Evolutionary conservation across 2,329 filamentous ascomycete genomes (phyloP), one percentile per base, ranked within the genome.

Genomic region (Claviceps sp.): DNA sequence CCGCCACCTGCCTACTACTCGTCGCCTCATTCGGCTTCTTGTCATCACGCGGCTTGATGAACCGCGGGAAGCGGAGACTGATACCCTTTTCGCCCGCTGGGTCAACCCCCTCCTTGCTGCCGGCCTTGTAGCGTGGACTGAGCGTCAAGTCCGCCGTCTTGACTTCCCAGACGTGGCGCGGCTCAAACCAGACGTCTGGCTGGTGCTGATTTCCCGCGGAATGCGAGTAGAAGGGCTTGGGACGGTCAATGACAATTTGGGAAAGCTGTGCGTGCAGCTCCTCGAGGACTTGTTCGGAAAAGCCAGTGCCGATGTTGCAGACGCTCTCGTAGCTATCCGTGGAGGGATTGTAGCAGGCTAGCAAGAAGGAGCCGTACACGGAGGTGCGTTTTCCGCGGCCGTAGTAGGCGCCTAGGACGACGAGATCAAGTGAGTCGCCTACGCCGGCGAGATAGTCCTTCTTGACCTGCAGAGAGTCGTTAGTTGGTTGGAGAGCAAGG

Each of bases 171-270:
- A 98, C 93, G 61, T 85, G 84, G 43, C 83, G 82, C 14, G 93
- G 88, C 74, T 98, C 93, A 65, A 98, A 93, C 93, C 93, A 98
- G 40, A 98, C 89, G 66, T 98, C 93, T 1, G 93, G 93, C 66
- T 98, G 93, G 65, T 97, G 89, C 69, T 95, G 91, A 48, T 82
- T 82, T 49, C 87, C 88, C 0, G 77, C 72, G 4, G 86, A 89
- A 67, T 98, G 93, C 1, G 82, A 77, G 69, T 97, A 98, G 67
- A 95, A 98, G 0, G 93, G 93, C 64, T 98, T 98, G 1, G 91
- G 81, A 1, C 84, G 82, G 63, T 95, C 88, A 59, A 98, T 98
- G 58, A 85, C 82, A 48, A 88, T 81, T 8, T 81, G 77, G 0
- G 80, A 84, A 30, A 98, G 81, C 50, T 84, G 76, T 24, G 78